Percentiles rank a stretch among this genome's conserved stretches.
These are phyloP conservation scores for Didymella pinodella DNA, from an alignment of 2,329 filamentous ascomycete species.

Conservation along the genomic window DNA sequence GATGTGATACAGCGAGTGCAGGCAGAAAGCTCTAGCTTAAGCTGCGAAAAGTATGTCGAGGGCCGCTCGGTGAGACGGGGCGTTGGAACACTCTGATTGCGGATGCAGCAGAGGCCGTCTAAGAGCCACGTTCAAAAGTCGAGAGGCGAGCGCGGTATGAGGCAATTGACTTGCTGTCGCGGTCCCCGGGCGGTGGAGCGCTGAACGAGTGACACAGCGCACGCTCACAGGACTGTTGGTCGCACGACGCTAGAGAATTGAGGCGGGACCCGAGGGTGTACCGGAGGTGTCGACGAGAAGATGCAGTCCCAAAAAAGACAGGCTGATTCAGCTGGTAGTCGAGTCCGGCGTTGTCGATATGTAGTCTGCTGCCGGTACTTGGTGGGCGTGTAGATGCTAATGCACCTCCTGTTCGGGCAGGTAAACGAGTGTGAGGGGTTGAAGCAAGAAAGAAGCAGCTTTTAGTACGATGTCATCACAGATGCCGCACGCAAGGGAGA, in stretches of 20 bases:
- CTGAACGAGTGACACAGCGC: slow-evolving; percentile 39
- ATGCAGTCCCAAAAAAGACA: slow-evolving; percentile 23
- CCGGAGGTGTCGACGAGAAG: slow-evolving; percentile 23
- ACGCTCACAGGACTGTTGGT: slow-evolving; percentile 38
- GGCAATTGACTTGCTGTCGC: slow-evolving; percentile 22
- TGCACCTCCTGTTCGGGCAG: slow-evolving; percentile 13
- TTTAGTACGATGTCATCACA: slow-evolving; percentile 29
- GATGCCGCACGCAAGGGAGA: slow-evolving; percentile 31
- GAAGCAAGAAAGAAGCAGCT: slow-evolving; percentile 28
- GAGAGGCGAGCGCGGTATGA: slow-evolving; percentile 27
- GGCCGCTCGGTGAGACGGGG: slow-evolving; percentile 17
- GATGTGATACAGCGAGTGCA: slow-evolving; percentile 23
- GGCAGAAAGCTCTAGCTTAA: slow-evolving; percentile 20
- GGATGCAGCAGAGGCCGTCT: slow-evolving; percentile 17
- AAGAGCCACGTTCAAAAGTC: slow-evolving; percentile 23
- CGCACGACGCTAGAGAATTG: slow-evolving; percentile 44
- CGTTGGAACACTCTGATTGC: slow-evolving; percentile 17
- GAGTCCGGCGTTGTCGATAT: slow-evolving; percentile 19
- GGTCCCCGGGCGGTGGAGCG: slow-evolving; percentile 33
- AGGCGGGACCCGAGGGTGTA: slow-evolving; percentile 24
- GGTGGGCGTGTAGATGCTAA: slow-evolving; percentile 12
- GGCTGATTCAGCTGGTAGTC: slow-evolving; percentile 23
- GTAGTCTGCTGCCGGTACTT: slow-evolving; percentile 16
- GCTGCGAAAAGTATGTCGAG: slow-evolving; percentile 10
- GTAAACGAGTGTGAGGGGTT: slow-evolving; percentile 41